phyloP scores from a whole-genome alignment of 2,329 filamentous ascomycete genomes.

The Westerdykella sp. region DNA sequence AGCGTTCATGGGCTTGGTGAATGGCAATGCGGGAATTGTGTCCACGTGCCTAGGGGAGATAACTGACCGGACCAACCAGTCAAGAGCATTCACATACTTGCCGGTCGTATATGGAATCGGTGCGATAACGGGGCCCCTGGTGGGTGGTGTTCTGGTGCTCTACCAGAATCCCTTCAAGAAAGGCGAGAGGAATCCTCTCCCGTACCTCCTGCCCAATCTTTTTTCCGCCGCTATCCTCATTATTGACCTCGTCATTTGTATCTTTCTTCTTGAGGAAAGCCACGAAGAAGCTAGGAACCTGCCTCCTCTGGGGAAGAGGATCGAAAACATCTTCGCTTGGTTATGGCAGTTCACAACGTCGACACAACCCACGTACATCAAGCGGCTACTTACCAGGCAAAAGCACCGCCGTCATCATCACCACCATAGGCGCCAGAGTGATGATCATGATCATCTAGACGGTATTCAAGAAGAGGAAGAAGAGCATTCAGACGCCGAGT shows the following conservation, averaged over 20 bases:
- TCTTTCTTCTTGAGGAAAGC: slow-evolving; percentile 83
- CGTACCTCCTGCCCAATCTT: slow-evolving; percentile 80
- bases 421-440: slow-evolving; percentile 18
- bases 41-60: slow-evolving; percentile 92
- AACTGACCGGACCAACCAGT: slow-evolving; percentile 92
- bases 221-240: slow-evolving; percentile 66
- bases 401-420: slow-evolving; percentile 20
- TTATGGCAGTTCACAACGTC: slow-evolving; percentile 63
- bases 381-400: slow-evolving; percentile 29
- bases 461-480: slow-evolving; percentile 38
- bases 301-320: slow-evolving; percentile 53
- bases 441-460: slow-evolving; percentile 22
- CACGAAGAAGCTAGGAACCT: slow-evolving; percentile 60
- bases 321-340: slow-evolving; percentile 57
- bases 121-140: slow-evolving; percentile 81
- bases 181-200: slow-evolving; percentile 55
- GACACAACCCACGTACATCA: slow-evolving; percentile 54
- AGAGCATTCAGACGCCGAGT: slow-evolving; percentile 35
- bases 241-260: slow-evolving; percentile 65
- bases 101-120: slow-evolving; percentile 95
- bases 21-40: slow-evolving; percentile 91
- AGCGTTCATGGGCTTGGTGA: slow-evolving; percentile 82
- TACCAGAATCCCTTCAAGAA: slow-evolving; percentile 52
- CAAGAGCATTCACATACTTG: slow-evolving; percentile 84
- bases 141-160: slow-evolving; percentile 80